Conservation (phyloP, 2,329 filamentous ascomycete genomes). For the Diaporthe caulivora region DNA sequence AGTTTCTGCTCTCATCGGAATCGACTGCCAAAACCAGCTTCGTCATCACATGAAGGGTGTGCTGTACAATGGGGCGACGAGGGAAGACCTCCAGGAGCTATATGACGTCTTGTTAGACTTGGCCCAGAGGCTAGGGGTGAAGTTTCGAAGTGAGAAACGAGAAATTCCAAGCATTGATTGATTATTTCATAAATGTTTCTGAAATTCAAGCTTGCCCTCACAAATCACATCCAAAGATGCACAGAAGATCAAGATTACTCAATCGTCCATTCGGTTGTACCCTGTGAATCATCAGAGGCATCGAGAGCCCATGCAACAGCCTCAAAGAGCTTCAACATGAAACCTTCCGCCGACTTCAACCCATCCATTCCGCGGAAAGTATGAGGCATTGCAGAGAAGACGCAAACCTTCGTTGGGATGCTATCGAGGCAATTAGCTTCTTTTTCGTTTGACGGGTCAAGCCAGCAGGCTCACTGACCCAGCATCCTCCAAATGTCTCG, state of each 20-base stretch:
- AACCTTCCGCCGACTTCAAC: constrained; percentile 8
- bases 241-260: background rate
- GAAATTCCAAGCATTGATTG: background rate
- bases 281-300: background rate
- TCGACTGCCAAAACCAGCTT: background rate
- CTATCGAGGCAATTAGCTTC: background rate
- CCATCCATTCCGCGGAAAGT: constrained; percentile 8
- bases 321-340: background rate
- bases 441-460: background rate
- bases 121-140: background rate
- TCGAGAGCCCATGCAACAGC: background rate
- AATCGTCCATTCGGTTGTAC: background rate
- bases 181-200: background rate
- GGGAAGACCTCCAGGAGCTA: background rate
- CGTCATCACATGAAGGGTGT: constrained; percentile 3
- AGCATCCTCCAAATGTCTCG: background rate
- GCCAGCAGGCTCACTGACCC: background rate
- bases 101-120: background rate
- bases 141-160: background rate
- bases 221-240: background rate
- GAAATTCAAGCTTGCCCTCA: fast-evolving
- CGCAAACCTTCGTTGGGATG: background rate
- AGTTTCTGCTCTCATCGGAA: background rate
- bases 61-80: constrained; percentile 1
- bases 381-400: background rate